Conservation (phyloP, 1,139 yeast genomes). For the Scheffersomyces illinoinensis region DNA sequence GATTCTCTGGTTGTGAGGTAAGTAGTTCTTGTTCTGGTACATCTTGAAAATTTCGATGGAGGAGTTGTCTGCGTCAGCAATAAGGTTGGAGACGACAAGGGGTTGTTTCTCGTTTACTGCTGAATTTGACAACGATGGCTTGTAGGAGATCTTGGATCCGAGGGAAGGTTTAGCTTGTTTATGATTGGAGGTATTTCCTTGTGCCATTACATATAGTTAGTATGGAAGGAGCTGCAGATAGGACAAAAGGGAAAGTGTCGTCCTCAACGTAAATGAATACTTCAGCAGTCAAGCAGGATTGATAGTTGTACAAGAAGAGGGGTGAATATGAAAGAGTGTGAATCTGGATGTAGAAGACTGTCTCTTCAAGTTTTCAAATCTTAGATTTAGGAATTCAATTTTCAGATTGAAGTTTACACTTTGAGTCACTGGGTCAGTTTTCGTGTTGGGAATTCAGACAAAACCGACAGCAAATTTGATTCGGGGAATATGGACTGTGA, state of each 20-base stretch:
- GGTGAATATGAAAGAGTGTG: not conserved
- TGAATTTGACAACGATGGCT: constrained; percentile 4
- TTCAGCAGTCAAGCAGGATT: not conserved
- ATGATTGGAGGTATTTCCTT: not conserved
- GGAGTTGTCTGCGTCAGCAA: constrained; percentile 33
- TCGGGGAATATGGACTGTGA: not conserved
- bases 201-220: not conserved
- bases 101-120: constrained; percentile 2
- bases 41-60: constrained; percentile 39
- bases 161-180: not conserved
- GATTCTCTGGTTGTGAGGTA: constrained; percentile 47
- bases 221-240: not conserved
- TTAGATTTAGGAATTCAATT: no score
- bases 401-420: not conserved
- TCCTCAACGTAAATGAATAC: not conserved
- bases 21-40: constrained; percentile 44
- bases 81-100: constrained; percentile 17
- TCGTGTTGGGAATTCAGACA: not conserved
- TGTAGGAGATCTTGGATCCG: constrained; percentile 10
- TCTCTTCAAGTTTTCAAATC: not conserved
- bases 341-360: not conserved
- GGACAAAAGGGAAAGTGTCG: not conserved
- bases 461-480: not conserved
- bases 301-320: not conserved
- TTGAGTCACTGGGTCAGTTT: not conserved